Percentiles rank a stretch among this genome's conserved stretches.
Evolutionary conservation across 768 basidiomycete species (phyloP).

Genomic region (Floccularia luteovirens): DNA sequence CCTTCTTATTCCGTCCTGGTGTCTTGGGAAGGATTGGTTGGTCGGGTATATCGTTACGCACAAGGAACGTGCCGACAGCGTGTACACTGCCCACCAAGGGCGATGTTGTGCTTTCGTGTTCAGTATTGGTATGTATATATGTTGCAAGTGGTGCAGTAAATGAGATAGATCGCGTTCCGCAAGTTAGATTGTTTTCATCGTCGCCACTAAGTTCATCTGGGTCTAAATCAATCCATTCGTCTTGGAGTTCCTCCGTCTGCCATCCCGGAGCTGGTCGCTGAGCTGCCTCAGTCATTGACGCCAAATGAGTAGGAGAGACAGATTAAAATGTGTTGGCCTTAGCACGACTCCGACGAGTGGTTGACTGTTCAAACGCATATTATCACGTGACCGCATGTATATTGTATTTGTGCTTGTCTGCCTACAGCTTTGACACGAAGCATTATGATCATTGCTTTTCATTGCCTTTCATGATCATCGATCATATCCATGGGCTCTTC

Average conservation of each 20-base stretch:
- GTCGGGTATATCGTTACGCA: conserved; percentile 59
- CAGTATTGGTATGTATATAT: conserved; percentile 39
- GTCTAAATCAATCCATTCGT: conserved; percentile 81
- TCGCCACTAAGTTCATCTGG: conserved; percentile 28
- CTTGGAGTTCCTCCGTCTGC: conserved; percentile 86
- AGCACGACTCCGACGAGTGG: too few species aligned
- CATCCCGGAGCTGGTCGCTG: conserved; percentile 46
- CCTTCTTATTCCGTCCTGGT: conserved; percentile 52
- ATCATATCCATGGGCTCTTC: too few species aligned
- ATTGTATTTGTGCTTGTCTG: too few species aligned
- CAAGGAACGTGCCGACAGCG: conserved; percentile 63
- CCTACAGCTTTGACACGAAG: too few species aligned
- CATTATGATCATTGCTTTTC: too few species aligned
- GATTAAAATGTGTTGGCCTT: too few species aligned
- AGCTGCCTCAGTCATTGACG: conserved; percentile 21
- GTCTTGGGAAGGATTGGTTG: conserved; percentile 57
- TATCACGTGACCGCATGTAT: too few species aligned
- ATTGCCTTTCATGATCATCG: too few species aligned
- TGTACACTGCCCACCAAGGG: conserved; percentile 19
- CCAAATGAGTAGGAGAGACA: too few species aligned
- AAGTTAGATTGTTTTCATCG: conserved; percentile 28
- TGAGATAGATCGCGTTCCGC: conserved; percentile 51
- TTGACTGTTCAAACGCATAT: too few species aligned
- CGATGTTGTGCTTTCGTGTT: conserved; percentile 19
- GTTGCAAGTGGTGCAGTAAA: conserved; percentile 50